phyloP scores from a whole-genome alignment of 192 early-diverging fungal species.

The Coemansia sp. region DNA sequence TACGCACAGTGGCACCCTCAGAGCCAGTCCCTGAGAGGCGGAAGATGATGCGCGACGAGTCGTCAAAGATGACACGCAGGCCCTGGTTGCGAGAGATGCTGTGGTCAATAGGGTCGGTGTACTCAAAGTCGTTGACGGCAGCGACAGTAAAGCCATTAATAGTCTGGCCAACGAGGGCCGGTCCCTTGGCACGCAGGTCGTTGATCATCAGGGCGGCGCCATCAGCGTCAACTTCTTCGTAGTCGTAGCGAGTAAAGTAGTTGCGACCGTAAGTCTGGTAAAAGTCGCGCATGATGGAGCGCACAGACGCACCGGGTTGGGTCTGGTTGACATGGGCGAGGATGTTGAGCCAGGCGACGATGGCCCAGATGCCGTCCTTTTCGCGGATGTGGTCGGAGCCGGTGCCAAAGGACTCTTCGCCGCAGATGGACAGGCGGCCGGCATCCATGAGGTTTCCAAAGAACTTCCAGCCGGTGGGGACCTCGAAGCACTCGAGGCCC shows the following conservation, averaged over 20 bases:
- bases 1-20: constrained; percentile 92
- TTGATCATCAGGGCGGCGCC: constrained; percentile 78
- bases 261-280: constrained; percentile 89
- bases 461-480: constrained; percentile 95
- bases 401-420: constrained; percentile 98
- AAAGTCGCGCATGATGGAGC: constrained; percentile 80
- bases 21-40: constrained; percentile 92
- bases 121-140: constrained; percentile 89
- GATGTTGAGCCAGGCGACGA: constrained; percentile 97
- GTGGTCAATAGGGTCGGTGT: constrained; percentile 90
- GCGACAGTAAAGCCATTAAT: constrained; percentile 53
- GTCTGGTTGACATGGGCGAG: constrained; percentile 71
- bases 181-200: constrained; percentile 61
- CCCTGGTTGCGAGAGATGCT: constrained; percentile 87
- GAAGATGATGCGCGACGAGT: constrained; percentile 87
- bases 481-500: constrained; percentile 78
- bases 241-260: constrained; percentile 97
- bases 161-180: constrained; percentile 61
- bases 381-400: constrained; percentile 98
- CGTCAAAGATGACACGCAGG: constrained; percentile 86
- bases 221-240: constrained; percentile 88
- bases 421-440: constrained; percentile 89
- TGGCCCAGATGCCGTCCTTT: constrained; percentile 98
- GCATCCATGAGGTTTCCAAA: constrained; percentile 99
- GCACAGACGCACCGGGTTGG: constrained; percentile 60